Evolutionary conservation across 805 yeast species (phyloP), one percentile per base, ranked within the genome.

Genomic region (Yarrowia sp.): DNA sequence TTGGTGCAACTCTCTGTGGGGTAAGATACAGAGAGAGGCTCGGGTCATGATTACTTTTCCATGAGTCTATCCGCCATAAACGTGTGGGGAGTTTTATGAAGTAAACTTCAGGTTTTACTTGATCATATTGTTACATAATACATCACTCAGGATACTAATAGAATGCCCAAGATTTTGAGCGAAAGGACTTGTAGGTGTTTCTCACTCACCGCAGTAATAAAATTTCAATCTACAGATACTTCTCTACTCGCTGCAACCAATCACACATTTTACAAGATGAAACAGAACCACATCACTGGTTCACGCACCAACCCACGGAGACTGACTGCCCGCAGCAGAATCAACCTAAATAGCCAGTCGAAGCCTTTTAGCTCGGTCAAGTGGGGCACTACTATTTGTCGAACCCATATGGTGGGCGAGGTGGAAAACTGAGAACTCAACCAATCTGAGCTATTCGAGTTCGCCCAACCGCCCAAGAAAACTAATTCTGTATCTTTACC

Each of bases 281-380:
- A 35, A 35, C 38, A 16, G 38, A 16, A 4, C 24, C 43, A 17
- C 43, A 11, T 9, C 8, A 19, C 43, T 16, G 9, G 16, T 10
- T 38, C 43, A 3, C 6, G 2, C 9, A 19, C 16, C n/a, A 32
- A 44, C 51, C 16, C 24, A n/a, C 16, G 17, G 44, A 21, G 26
- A 40, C 26, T 4, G 22, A 7, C 44, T 19, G 16, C 22, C 32
- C 54, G 54, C 54, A 32, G 36, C 54, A 28, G 54, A 32, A 21
- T 12, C 54, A 48, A 48, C 54, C 54, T 48, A 48, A 48, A 48
- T 14, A 12, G 16, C 30, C 54, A 19, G 54, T 48, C 54, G 54
- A 48, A 48, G 54, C 54, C 19, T 14, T 48, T 46, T 48, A 48
- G 54, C 54, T 48, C 54, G 19, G 38, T 14, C 14, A 21, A 30